Percentiles rank a stretch among this genome's conserved stretches.
Conservation (phyloP, 140 eudicot species). For the Cichorium intybus region DNA sequence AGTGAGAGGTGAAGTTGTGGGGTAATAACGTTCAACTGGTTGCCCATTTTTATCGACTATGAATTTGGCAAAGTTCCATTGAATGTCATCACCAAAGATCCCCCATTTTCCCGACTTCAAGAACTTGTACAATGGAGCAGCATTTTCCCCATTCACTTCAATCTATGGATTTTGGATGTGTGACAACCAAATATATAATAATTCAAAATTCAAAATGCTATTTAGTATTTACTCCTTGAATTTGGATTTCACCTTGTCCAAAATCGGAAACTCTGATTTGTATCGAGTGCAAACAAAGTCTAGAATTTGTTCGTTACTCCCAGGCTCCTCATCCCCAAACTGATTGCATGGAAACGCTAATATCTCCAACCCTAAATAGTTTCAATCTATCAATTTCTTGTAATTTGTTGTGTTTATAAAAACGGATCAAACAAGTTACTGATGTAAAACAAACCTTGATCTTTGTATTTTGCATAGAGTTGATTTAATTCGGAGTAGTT, state of each 20-base stretch:
- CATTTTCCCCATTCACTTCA: conserved; percentile 73
- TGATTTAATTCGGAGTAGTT: conserved; percentile 74
- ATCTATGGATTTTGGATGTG: conserved; percentile 32
- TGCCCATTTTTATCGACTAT: conserved; percentile 68
- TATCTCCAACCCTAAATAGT: conserved; percentile 55
- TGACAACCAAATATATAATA: not conserved
- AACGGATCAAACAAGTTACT: conserved; percentile 1
- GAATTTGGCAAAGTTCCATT: conserved; percentile 91
- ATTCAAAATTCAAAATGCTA: not conserved
- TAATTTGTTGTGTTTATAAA: not conserved
- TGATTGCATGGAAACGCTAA: conserved; percentile 82
- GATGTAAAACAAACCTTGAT: conserved; percentile 48
- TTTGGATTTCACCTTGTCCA: conserved; percentile 51
- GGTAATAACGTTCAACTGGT: conserved; percentile 59
- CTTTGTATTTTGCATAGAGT: conserved; percentile 62
- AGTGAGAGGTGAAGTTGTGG: conserved; percentile 61
- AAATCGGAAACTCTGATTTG: conserved; percentile 66
- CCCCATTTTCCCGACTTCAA: conserved; percentile 83
- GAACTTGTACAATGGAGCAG: conserved; percentile 76
- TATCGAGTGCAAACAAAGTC: conserved; percentile 69
- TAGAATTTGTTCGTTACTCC: conserved; percentile 53
- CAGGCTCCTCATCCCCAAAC: conserved; percentile 75
- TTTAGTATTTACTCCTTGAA: too few species aligned
- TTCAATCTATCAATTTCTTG: conserved; percentile 4
- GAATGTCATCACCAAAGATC: conserved; percentile 62